A percentile compares a stretch with the other conserved stretches of the same genome.
These are phyloP conservation scores for Pythium myriotylum DNA, from an alignment of 352 stramenopile genomes.

Conservation along the genomic window DNA sequence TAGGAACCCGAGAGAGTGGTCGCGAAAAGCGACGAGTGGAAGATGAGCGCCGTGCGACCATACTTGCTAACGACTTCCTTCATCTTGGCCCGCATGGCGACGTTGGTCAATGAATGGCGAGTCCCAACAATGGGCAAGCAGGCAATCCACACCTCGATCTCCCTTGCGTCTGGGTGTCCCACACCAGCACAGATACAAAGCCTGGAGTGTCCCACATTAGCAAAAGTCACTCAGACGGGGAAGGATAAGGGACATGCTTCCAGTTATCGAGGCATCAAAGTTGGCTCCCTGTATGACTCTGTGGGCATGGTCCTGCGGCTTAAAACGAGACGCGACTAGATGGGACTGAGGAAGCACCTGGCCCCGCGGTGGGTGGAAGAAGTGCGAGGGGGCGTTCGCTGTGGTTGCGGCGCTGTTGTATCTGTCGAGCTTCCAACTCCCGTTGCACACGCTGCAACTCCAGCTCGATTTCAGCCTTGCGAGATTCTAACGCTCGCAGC, in stretches of 20 bases:
- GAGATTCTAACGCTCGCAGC: constrained; percentile 53
- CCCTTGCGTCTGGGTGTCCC: too few relatives aligned
- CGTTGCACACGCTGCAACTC: constrained; percentile 48
- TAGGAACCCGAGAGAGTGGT: constrained; percentile 92
- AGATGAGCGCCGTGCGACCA: constrained; percentile 93
- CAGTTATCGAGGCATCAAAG: too few relatives aligned
- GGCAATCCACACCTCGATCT: too few relatives aligned
- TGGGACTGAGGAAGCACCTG: too few relatives aligned
- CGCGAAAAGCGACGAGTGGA: constrained; percentile 92
- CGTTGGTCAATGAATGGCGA: background rate
- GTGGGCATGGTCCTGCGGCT: too few relatives aligned
- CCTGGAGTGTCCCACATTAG: too few relatives aligned
- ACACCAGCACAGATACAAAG: too few relatives aligned
- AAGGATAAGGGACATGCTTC: too few relatives aligned
- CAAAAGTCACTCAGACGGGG: too few relatives aligned
- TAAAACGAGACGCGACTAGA: too few relatives aligned
- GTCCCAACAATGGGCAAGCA: too few relatives aligned
- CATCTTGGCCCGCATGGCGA: constrained; percentile 25
- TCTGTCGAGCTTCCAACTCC: constrained; percentile 40
- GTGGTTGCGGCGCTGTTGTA: constrained; percentile 13
- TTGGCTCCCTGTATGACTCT: too few relatives aligned
- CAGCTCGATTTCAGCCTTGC: constrained; percentile 63
- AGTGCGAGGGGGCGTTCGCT: constrained; percentile 19
- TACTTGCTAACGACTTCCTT: constrained; percentile 92
- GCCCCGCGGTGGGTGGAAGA: constrained; percentile 6